A percentile compares a stretch with the other conserved stretches of the same genome.
These are phyloP conservation scores for Inonotus obliquus DNA, from an alignment of 1,284 basidiomycete genomes.

Conservation along the genomic window DNA sequence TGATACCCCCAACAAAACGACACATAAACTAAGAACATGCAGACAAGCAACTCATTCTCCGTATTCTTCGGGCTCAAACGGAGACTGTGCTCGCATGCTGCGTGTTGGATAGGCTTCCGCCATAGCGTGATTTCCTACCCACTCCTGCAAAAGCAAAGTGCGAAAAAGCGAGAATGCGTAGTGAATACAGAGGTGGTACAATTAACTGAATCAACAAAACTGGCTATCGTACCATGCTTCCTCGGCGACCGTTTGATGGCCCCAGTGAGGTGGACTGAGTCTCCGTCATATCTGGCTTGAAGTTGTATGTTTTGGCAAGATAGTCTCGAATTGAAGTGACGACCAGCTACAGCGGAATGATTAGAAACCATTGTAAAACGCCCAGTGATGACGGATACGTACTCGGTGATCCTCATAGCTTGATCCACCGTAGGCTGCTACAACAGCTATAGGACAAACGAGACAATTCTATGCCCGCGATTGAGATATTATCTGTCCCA, in stretches of 20 bases:
- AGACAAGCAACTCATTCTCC: slow-evolving; percentile 3
- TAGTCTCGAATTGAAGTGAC: slow-evolving; percentile 65
- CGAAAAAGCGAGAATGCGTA: slow-evolving; percentile 1
- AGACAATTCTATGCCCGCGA: slow-evolving; percentile 56
- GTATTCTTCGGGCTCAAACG: slow-evolving; percentile 17
- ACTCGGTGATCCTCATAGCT: slow-evolving; percentile 76
- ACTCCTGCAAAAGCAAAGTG: background rate
- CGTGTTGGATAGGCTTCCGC: slow-evolving; percentile 9
- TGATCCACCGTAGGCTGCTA: slow-evolving; percentile 76
- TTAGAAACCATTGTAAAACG: background rate
- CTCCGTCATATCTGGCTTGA: slow-evolving; percentile 21
- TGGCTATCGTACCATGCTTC: slow-evolving; percentile 20
- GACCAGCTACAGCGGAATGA: slow-evolving; percentile 44
- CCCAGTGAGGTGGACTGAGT: slow-evolving; percentile 9
- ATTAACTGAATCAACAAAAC: background rate
- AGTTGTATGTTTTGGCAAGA: slow-evolving; percentile 46
- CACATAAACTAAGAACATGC: background rate
- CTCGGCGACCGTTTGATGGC: slow-evolving; percentile 10
- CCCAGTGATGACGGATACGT: slow-evolving; percentile 24
- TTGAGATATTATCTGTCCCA: slow-evolving; percentile 14
- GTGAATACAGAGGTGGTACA: slow-evolving; percentile 12
- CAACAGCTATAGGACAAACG: slow-evolving; percentile 75
- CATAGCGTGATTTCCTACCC: slow-evolving; percentile 14
- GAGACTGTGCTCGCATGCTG: slow-evolving; percentile 4
- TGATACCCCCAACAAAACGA: background rate